phyloP scores from a whole-genome alignment of 2,329 filamentous ascomycete genomes.

The Hypoxylon sp. region DNA sequence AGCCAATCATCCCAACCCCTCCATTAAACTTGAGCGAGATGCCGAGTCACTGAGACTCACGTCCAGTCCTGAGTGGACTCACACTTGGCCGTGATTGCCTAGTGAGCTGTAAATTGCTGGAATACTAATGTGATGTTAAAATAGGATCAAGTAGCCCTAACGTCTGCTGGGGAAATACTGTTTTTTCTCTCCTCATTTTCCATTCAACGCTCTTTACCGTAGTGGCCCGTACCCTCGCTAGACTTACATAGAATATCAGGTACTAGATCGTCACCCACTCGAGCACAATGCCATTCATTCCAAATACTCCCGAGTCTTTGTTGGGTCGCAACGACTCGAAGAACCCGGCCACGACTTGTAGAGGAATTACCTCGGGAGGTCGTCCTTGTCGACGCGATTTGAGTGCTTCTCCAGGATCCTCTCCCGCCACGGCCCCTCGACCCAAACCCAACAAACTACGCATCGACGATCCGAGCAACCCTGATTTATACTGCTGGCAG shows the following conservation, averaged over 20 bases:
- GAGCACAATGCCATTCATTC: slow-evolving; percentile 73
- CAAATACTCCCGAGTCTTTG: slow-evolving; percentile 84
- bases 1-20: slow-evolving; percentile 42
- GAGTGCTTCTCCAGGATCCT: slow-evolving; percentile 60
- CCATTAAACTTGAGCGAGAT: slow-evolving; percentile 30
- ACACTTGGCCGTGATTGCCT: slow-evolving; percentile 29
- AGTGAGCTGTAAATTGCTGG: slow-evolving; percentile 20
- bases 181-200: slow-evolving; percentile 11
- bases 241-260: slow-evolving; percentile 19
- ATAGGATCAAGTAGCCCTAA: slow-evolving; percentile 20
- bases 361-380: slow-evolving; percentile 87
- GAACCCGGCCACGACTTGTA: slow-evolving; percentile 86
- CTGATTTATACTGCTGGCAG: slow-evolving; percentile 90
- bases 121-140: slow-evolving; percentile 16
- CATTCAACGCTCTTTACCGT: slow-evolving; percentile 22
- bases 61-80: slow-evolving; percentile 21
- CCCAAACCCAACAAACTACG: slow-evolving; percentile 54
- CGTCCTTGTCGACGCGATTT: slow-evolving; percentile 84
- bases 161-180: slow-evolving; percentile 4
- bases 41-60: slow-evolving; percentile 22
- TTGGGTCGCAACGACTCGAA: slow-evolving; percentile 87
- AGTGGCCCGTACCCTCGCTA: slow-evolving; percentile 20
- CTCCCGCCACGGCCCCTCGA: slow-evolving; percentile 46
- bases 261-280: slow-evolving; percentile 3
- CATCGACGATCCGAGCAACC: slow-evolving; percentile 67